Evolutionary conservation across 23 red algal genomes (phyloP).

Genomic region (Gracilariopsis chorda): DNA sequence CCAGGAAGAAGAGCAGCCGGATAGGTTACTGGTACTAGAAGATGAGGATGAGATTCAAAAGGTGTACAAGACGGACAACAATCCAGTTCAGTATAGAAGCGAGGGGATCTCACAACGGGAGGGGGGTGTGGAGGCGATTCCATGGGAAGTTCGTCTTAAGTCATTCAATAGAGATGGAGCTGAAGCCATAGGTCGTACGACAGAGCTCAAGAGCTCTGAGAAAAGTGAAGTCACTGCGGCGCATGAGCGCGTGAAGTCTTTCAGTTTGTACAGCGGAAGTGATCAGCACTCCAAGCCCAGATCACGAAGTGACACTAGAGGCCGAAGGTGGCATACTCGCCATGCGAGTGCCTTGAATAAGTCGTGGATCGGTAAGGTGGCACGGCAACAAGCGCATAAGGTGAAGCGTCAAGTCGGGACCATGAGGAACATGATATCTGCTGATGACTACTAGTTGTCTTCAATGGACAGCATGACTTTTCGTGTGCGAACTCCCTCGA

Average conservation of each 20-base stretch:
- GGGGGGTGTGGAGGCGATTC: constrained; percentile 8
- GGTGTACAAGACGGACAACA: not conserved
- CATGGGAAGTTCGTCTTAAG: constrained; percentile 5
- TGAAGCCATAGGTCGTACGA: not conserved
- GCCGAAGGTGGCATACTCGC: constrained; percentile 1
- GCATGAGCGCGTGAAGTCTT: constrained; percentile 5
- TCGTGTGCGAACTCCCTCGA: too few relatives aligned
- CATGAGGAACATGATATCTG: constrained; percentile 23
- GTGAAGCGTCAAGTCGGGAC: not conserved
- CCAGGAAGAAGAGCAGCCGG: not conserved
- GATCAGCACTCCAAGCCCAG: not conserved
- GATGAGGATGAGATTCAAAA: constrained; percentile 20
- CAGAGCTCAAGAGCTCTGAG: not conserved
- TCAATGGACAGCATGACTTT: too few relatives aligned
- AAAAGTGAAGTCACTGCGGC: too few relatives aligned
- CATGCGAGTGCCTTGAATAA: not conserved
- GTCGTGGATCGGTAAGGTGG: not conserved
- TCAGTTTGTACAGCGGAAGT: not conserved
- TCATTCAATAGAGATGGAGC: not conserved
- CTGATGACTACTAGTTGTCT: constrained; percentile 6
- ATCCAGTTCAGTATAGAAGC: not conserved
- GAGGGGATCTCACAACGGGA: not conserved
- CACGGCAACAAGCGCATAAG: constrained; percentile 1
- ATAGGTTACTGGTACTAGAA: not conserved
- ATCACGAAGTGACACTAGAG: not conserved